Evolutionary conservation across 768 basidiomycete genomes (phyloP).

Genomic region (Phlegmacium glaucopus): DNA sequence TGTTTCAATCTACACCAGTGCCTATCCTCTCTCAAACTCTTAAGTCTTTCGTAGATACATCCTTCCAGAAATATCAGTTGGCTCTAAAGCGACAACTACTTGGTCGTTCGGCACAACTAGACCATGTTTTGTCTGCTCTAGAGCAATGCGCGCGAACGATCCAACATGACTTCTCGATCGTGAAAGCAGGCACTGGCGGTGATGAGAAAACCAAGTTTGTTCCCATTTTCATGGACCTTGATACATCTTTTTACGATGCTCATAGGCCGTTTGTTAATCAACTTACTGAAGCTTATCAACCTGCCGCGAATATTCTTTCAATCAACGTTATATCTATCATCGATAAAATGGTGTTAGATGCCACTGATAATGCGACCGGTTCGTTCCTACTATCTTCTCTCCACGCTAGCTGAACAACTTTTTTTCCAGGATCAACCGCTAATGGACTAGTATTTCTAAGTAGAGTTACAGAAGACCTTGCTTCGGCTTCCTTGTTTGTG

Average conservation of each 20-base stretch:
- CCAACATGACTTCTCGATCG: constrained; percentile 53
- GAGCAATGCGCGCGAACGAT: constrained; percentile 59
- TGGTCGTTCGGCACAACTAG: constrained; percentile 60
- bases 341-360: constrained; percentile 29
- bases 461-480: constrained; percentile 14
- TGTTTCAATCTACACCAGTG: constrained; percentile 53
- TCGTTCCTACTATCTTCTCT: constrained; percentile 10
- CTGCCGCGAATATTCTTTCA: constrained; percentile 48
- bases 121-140: constrained; percentile 52
- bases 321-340: constrained; percentile 39
- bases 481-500: constrained; percentile 18
- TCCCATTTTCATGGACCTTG: not conserved
- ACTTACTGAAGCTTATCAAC: constrained; percentile 44
- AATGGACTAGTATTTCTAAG: constrained; percentile 17
- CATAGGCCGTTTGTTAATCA: constrained; percentile 38
- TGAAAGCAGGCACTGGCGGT: constrained; percentile 32
- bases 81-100: constrained; percentile 59
- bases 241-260: constrained; percentile 2
- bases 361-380: constrained; percentile 31
- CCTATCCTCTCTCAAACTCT: constrained; percentile 40
- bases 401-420: constrained; percentile 12
- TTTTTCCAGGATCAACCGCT: constrained; percentile 4
- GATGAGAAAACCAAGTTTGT: constrained; percentile 44
- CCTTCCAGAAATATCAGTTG: constrained; percentile 62
- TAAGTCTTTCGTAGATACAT: constrained; percentile 34